These are phyloP conservation scores for Xylona heveae DNA, from an alignment of 495 filamentous ascomycete genomes.

Conservation along the genomic window DNA sequence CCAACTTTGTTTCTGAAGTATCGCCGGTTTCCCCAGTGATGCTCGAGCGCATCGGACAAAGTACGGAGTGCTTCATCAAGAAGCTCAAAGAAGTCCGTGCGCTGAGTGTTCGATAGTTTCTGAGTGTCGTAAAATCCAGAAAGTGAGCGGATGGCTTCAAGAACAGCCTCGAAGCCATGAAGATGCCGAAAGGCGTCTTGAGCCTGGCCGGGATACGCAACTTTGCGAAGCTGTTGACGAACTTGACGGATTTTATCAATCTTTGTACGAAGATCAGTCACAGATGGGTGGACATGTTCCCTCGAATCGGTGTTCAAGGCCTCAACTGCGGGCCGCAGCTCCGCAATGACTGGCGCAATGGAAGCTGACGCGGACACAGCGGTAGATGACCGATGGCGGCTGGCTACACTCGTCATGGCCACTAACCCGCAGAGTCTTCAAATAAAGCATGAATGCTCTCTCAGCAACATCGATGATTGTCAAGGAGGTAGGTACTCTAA, in stretches of 20 bases:
- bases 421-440: slow-evolving; percentile 6
- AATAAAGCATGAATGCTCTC: too few species aligned
- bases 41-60: slow-evolving; percentile 52
- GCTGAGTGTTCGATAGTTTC: slow-evolving; percentile 35
- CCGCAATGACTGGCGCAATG: slow-evolving; percentile 32
- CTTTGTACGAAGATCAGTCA: slow-evolving; percentile 4
- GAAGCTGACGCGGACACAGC: slow-evolving; percentile 30
- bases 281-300: slow-evolving; percentile 7
- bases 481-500: too few species aligned
- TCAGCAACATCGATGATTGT: too few species aligned
- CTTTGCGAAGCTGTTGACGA: slow-evolving; percentile 35
- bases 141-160: slow-evolving; percentile 43
- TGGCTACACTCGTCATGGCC: slow-evolving; percentile 26
- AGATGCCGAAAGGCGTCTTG: slow-evolving; percentile 72
- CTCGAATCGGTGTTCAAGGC: slow-evolving; percentile 25
- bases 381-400: slow-evolving; percentile 37
- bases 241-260: slow-evolving; percentile 14
- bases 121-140: slow-evolving; percentile 49
- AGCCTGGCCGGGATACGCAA: slow-evolving; percentile 19
- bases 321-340: slow-evolving; percentile 37
- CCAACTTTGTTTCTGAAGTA: slow-evolving; percentile 63
- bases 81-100: slow-evolving; percentile 40
- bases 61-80: slow-evolving; percentile 48
- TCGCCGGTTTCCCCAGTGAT: slow-evolving; percentile 66
- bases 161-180: slow-evolving; percentile 54